Base-by-base conservation (phyloP, 495 filamentous ascomycete genomes). In the Aspergillus sclerotiicarbonarius region DNA sequence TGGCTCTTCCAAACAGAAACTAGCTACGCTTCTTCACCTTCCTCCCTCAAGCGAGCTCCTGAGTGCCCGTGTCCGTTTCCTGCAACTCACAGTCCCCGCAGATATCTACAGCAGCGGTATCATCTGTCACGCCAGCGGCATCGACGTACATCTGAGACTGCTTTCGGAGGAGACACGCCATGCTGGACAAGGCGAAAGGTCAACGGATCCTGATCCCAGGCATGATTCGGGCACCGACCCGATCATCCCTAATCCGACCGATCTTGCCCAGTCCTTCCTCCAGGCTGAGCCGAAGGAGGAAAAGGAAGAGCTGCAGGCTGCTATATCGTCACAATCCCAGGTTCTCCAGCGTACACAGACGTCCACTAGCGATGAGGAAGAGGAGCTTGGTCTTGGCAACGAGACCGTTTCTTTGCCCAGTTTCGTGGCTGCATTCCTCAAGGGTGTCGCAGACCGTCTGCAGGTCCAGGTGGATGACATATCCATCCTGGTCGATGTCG, bases 211-310 rank as follows among this genome's bases (percentile, higher is more conserved):
- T 53, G 63, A 67, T 13, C 9, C 53, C 16, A 55, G 35, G 8
- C 65, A 62, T 33, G 70, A 63, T 2, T 58, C 67, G 7, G 62
- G 64, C 35, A 48, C 96, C 10, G 71, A 64, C 2, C 60, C 67
- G 10, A 62, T 66, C 35, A 52, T 96, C 10, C 90, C 90, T 4
- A 90, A 88, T 15, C 84, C 90, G n/a, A 81, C 87, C 59, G 87
- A 93, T 56, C 80, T 98, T 31, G 93, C 93, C 4, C 81, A 91
- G 68, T 95, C 90, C 0, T 97, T 96, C 71, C 77, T 98, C 13
- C 82, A 91, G 61, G 82, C 90, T 1, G 90, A 97, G 62, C 89
- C 91, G 1, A 70, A 69, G 43, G 83, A 88, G 54, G 89, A 94
- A 65, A 88, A 85, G 62, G 82, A 81, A 33, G 83, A 91, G 69